These are phyloP conservation scores for Ceratobasidium papillatum DNA, from an alignment of 1,284 basidiomycete genomes.

Conservation along the genomic window DNA sequence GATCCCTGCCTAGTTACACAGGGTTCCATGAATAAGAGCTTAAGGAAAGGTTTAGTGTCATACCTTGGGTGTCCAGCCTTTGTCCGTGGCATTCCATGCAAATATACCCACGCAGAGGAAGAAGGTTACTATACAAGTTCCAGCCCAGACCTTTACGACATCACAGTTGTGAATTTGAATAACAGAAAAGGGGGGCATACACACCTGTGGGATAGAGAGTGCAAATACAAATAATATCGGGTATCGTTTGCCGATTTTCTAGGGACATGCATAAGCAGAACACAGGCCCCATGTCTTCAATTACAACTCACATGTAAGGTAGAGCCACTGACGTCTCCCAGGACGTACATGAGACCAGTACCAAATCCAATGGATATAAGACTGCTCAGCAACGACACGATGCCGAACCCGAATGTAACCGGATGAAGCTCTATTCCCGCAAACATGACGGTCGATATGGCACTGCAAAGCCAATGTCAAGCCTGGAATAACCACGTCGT, in stretches of 20 bases:
- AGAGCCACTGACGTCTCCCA: conserved; percentile 34
- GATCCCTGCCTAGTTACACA: conserved; percentile 20
- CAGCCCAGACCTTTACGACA: conserved; percentile 26
- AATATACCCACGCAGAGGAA: conserved; percentile 34
- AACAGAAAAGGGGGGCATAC: background rate
- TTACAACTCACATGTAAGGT: conserved; percentile 33
- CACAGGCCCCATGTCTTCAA: too few relatives aligned
- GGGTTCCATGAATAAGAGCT: background rate
- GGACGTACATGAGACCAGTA: conserved; percentile 42
- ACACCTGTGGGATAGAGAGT: conserved; percentile 35
- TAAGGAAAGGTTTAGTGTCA: background rate
- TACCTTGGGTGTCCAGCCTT: conserved; percentile 39
- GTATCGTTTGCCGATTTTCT: conserved; percentile 32
- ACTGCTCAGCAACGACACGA: conserved; percentile 41
- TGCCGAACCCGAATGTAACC: conserved; percentile 39
- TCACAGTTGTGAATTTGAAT: background rate
- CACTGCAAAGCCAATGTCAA: background rate
- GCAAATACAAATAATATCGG: conserved; percentile 38
- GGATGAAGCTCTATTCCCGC: conserved; percentile 25
- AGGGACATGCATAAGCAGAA: background rate
- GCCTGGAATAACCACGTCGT: background rate
- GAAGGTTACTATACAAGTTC: conserved; percentile 31
- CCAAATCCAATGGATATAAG: conserved; percentile 43
- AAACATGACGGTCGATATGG: conserved; percentile 42
- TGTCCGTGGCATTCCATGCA: conserved; percentile 32